phyloP scores from a whole-genome alignment of 2,329 filamentous ascomycete genomes.

The Zymoseptoria passerinii region DNA sequence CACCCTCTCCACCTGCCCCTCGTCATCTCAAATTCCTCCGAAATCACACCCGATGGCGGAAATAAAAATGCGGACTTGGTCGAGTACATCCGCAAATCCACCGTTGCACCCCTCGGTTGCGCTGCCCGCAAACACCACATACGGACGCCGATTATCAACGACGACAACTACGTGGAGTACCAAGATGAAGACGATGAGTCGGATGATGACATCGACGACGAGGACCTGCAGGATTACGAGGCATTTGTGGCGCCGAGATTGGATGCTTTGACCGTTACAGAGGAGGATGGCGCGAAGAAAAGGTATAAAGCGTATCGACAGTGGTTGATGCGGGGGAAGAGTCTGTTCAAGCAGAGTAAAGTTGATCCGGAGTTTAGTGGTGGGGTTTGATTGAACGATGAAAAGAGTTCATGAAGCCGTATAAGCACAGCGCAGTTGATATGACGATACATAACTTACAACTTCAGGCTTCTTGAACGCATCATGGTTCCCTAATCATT shows the following conservation, averaged over 20 bases:
- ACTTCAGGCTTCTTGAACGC: too few species aligned
- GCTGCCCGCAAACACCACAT: neutral
- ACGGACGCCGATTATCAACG: neutral
- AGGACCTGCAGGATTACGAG: constrained; percentile 63
- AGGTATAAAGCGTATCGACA: constrained; percentile 93
- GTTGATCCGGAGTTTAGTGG: constrained; percentile 40
- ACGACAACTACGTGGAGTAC: constrained; percentile 21
- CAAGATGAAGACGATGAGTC: constrained; percentile 47
- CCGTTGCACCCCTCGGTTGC: neutral
- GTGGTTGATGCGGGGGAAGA: constrained; percentile 81
- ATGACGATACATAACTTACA: too few species aligned
- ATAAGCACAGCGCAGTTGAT: too few species aligned
- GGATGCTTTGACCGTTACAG: constrained; percentile 77
- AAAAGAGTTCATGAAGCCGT: too few species aligned
- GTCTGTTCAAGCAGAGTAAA: constrained; percentile 79
- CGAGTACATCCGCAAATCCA: constrained; percentile 65
- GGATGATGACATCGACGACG: constrained; percentile 47
- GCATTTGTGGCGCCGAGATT: constrained; percentile 70
- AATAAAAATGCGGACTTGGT: constrained; percentile 55
- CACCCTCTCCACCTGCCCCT: constrained; percentile 86
- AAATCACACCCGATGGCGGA: constrained; percentile 47
- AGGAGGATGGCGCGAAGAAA: constrained; percentile 84
- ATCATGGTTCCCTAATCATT: too few species aligned
- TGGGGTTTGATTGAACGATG: neutral
- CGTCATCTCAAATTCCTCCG: constrained; percentile 54